Evolutionary conservation across 495 filamentous ascomycete genomes (phyloP), one percentile per base, ranked within the genome.

Genomic region (Penicillium angulare): DNA sequence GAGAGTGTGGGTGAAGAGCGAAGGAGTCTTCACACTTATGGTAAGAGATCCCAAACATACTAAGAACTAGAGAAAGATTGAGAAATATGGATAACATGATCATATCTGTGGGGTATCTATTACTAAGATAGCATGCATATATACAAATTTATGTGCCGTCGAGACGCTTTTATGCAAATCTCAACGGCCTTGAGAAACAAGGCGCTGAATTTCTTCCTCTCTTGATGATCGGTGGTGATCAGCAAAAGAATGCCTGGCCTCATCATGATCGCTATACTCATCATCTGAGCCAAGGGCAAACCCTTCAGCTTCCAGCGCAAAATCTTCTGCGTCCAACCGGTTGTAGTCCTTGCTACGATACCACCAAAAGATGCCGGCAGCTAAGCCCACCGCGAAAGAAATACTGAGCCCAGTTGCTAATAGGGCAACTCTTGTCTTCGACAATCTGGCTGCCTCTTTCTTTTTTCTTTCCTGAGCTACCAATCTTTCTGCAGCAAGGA

Each of bases 321-420:
- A 60, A 29, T 60, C 57, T 9, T 40, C 53, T 1, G 42, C 29
- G 13, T 53, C 38, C 46, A 60, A 9, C 3, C 44, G 38, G 3
- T 34, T 48, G 21, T 59, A 59, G 15, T 43, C 23, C 0, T 36
- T 51, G 23, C 36, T 40, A 6, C 56, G 38, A 3, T 38, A 39
- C 50, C 56, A 55, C 20, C 27, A 21, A n/a, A 55, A 20, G 1
- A 18, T 16, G 9, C 29, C 43, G 1, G 34, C 27, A 0, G 43
- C 35, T 8, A 47, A 1, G 0, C 32, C 22, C 2, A n/a, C n/a
- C 26, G 47, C 1, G 7, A 13, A 23, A 18, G 38, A 22, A 13
- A 49, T 10, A 7, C 47, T 29, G 2, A 34, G 18, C 2, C 17
- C 49, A 38, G 49, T 47, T n/a, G 38, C 27, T 16, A 53, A 23